These are phyloP conservation scores for Melaleuca quinquenervia DNA, from an alignment of 345 rosid species.

Conservation along the genomic window DNA sequence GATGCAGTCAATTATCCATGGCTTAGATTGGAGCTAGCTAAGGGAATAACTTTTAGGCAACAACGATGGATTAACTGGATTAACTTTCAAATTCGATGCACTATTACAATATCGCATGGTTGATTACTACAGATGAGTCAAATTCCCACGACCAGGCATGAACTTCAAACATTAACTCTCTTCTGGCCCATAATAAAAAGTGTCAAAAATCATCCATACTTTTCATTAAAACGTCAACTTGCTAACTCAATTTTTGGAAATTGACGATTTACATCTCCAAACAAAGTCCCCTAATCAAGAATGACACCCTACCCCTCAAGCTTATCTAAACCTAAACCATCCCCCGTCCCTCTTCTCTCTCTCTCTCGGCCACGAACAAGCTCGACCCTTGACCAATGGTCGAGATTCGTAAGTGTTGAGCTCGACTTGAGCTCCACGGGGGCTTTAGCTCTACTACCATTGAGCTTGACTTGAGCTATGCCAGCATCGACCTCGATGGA, in stretches of 20 bases:
- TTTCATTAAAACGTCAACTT: background rate
- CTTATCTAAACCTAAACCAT: too few relatives aligned
- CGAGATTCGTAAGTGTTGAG: background rate
- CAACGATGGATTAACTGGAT: background rate
- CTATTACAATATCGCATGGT: background rate
- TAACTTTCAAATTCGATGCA: background rate
- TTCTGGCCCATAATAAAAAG: background rate
- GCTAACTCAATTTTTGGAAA: too few relatives aligned
- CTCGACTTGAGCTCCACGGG: background rate
- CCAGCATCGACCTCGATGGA: background rate
- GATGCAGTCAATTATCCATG: background rate
- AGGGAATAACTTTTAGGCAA: too few relatives aligned
- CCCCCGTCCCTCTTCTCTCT: background rate
- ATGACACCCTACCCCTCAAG: too few relatives aligned
- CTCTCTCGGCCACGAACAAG: background rate
- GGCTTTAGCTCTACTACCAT: background rate
- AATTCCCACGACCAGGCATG: background rate
- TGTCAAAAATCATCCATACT: background rate
- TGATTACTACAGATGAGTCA: background rate
- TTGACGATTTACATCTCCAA: background rate
- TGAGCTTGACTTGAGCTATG: constrained; percentile 1
- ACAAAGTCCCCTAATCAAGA: background rate
- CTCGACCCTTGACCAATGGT: background rate
- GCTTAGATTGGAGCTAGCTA: background rate
- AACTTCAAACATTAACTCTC: background rate